phyloP scores from a whole-genome alignment of 192 early-diverging fungal species.

The Backusella morwellensis region DNA sequence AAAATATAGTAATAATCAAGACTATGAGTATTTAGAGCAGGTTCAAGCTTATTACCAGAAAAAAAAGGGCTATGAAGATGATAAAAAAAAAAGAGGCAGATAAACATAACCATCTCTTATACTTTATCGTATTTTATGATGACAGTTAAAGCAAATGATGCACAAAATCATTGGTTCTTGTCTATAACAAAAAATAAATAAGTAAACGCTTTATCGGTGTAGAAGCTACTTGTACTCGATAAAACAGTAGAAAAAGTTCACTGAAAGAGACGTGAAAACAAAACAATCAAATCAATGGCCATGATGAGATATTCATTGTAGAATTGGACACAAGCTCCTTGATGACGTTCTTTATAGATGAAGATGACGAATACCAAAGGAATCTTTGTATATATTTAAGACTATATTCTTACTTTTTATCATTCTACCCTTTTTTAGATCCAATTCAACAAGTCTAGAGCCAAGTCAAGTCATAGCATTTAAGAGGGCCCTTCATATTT shows the following conservation, averaged over 20 bases:
- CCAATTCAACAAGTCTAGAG: background rate
- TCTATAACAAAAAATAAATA: background rate
- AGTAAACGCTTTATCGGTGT: background rate
- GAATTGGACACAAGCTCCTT: background rate
- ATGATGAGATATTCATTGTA: background rate
- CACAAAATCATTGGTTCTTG: background rate
- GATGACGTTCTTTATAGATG: background rate
- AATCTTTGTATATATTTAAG: background rate
- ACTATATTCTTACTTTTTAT: background rate
- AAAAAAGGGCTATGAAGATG: too few species aligned
- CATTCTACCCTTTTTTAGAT: background rate
- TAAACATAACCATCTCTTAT: too few species aligned
- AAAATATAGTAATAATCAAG: too few species aligned
- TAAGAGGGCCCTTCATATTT: background rate
- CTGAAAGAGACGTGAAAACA: background rate
- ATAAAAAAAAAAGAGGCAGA: constrained; percentile 48
- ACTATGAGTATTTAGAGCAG: constrained; percentile 53
- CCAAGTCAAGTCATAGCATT: background rate
- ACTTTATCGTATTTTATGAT: too few species aligned
- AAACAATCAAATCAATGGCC: background rate
- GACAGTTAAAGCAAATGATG: constrained; percentile 57
- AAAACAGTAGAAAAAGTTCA: background rate
- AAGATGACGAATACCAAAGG: background rate
- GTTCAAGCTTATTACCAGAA: background rate
- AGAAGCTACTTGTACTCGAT: too few species aligned